Conservation (phyloP, 192 early-diverging fungal species). For the Backusella westeae region DNA sequence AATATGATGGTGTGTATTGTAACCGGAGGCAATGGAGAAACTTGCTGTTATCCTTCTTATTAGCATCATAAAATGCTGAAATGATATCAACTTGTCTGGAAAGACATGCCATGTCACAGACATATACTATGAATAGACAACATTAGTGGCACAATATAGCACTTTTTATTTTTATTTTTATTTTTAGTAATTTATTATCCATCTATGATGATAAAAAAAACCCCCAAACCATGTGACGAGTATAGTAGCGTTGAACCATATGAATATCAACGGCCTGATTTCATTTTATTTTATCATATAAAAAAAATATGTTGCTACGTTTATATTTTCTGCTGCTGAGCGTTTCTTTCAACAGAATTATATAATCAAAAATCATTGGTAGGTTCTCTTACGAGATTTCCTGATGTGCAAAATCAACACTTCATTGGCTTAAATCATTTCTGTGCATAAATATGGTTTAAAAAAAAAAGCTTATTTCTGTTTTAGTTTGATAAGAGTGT, state of each 20-base stretch:
- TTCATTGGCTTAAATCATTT: neutral
- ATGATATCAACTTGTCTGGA: no score
- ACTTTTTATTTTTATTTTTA: neutral
- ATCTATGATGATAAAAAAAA: neutral
- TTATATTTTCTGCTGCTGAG: neutral
- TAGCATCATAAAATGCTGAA: neutral
- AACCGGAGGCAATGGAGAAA: neutral
- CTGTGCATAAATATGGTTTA: neutral
- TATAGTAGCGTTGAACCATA: neutral
- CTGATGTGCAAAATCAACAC: neutral
- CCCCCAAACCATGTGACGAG: neutral
- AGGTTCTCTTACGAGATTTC: neutral
- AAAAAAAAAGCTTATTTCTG: neutral
- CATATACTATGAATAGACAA: neutral
- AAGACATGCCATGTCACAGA: neutral
- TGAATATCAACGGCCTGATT: neutral
- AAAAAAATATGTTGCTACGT: neutral
- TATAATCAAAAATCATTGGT: neutral
- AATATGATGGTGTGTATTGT: neutral
- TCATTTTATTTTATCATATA: neutral
- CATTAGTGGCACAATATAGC: neutral
- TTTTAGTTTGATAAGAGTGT: neutral
- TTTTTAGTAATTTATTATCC: neutral
- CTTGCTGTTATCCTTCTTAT: neutral
- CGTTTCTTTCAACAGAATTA: neutral